Conservation (phyloP, 2,329 filamentous ascomycete species). For the Pyrenophora seminiperda region DNA sequence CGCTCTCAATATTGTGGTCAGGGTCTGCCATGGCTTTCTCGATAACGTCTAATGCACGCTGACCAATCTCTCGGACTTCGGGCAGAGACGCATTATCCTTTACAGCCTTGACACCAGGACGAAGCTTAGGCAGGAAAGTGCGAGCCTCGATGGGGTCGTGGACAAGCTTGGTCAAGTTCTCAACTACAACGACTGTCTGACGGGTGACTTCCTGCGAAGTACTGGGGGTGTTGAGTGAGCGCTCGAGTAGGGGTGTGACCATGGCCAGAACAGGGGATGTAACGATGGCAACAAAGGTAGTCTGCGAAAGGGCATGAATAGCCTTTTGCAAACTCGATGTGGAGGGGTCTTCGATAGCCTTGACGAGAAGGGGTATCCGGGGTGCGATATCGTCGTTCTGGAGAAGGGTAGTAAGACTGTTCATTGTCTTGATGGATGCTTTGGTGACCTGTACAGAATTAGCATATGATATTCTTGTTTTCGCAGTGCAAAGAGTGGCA, state of each 20-base stretch:
- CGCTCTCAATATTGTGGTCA: constrained; percentile 60
- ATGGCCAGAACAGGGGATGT: constrained; percentile 94
- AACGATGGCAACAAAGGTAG: constrained; percentile 96
- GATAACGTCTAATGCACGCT: constrained; percentile 82
- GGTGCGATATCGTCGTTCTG: constrained; percentile 97
- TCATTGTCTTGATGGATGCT: constrained; percentile 92
- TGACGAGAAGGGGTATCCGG: constrained; percentile 87
- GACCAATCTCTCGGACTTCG: constrained; percentile 89
- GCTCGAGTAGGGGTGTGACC: constrained; percentile 90
- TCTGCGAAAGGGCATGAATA: constrained; percentile 94
- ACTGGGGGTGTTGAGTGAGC: constrained; percentile 86
- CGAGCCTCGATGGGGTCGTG: constrained; percentile 94
- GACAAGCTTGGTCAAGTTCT: constrained; percentile 97
- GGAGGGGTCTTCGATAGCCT: constrained; percentile 93
- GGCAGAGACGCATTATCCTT: constrained; percentile 87
- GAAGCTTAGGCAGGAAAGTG: constrained; percentile 91
- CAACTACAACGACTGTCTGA: constrained; percentile 93
- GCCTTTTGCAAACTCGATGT: constrained; percentile 88
- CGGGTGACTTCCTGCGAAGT: constrained; percentile 93
- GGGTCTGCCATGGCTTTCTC: constrained; percentile 81
- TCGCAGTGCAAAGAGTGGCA: constrained; percentile 48
- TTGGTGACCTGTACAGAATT: constrained; percentile 62
- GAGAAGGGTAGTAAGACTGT: constrained; percentile 81
- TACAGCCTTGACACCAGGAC: constrained; percentile 90
- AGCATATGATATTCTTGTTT: constrained; percentile 9